Evolutionary conservation across 2,329 filamentous ascomycete species (phyloP), one percentile per base, ranked within the genome.

Genomic region (Akanthomyces dipterigenus): DNA sequence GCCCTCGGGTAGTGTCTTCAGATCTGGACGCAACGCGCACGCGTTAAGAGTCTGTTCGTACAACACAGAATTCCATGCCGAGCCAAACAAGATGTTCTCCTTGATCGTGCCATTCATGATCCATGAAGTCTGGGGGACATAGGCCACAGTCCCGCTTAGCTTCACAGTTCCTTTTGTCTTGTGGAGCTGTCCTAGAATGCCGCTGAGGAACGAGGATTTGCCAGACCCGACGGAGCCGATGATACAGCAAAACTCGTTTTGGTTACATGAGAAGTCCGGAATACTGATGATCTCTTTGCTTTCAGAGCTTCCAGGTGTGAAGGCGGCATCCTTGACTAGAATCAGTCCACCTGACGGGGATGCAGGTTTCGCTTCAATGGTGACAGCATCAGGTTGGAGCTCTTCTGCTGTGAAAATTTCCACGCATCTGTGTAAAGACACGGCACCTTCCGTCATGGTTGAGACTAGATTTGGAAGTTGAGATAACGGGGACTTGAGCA

Each of bases 381-480:
- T 75, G 16, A 96, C 87, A 16, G 92, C 91, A 74, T 96, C 87
- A 2, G 82, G 74, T 71, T 96, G 92, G 43, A 96, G 79, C 73
- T 96, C 92, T 67, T 96, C 91, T 1, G 91, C 89, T 0, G 79
- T 83, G 64, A 96, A 83, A 73, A 89, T 96, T 48, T 86, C 82
- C 1, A 90, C 92, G 64, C 96, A 79, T 67, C 92, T 88, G 36
- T 83, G 83, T 14, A 93, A 90, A 20, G 92, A 92, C 56, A 96
- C 92, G 28, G 84, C 88, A 11, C 92, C 91, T 73, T 96, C 92
- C 45, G 96, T 90, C 63, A 96, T 89, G 14, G 91, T 88, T 1
- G 90, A 95, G 67, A 96, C 96, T 42, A 96, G 91, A 90, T 96
- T 96, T 5, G 92, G 92, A 38, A 96, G 78, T 45, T 96, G 87